Evolutionary conservation across 2,329 filamentous ascomycete genomes (phyloP).

Genomic region (Taxawa tesnikishii): DNA sequence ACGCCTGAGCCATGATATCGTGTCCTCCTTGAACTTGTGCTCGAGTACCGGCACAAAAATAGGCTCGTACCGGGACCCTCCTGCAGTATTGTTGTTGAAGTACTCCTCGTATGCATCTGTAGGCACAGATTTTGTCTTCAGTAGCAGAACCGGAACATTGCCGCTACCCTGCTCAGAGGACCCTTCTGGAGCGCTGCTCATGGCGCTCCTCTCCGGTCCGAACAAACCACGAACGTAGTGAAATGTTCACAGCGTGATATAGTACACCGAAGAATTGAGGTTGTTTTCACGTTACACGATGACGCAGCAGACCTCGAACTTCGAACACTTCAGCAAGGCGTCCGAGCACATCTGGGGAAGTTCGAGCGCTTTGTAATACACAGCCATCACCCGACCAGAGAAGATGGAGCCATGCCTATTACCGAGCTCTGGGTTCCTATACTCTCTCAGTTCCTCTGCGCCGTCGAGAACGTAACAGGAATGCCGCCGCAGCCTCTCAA

Average conservation of each 20-base stretch:
- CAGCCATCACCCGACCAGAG: constrained; percentile 1
- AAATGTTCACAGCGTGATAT: too few relatives aligned
- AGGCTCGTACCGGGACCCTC: constrained; percentile 41
- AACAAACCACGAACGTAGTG: too few relatives aligned
- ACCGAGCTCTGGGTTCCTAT: constrained; percentile 24
- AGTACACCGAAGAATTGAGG: too few relatives aligned
- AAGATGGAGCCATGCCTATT: constrained; percentile 18
- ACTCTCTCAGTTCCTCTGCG: constrained; percentile 23
- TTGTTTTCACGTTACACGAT: too few relatives aligned
- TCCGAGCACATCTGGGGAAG: constrained; percentile 11
- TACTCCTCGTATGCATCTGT: constrained; percentile 61
- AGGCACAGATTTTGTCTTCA: constrained; percentile 66
- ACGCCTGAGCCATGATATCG: constrained; percentile 40
- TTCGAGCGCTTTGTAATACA: constrained; percentile 1
- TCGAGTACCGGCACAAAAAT: constrained; percentile 66
- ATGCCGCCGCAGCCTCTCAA: constrained; percentile 23
- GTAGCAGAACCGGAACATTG: constrained; percentile 52
- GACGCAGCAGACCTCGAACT: too few relatives aligned
- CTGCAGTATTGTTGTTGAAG: constrained; percentile 37
- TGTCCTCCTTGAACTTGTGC: constrained; percentile 52
- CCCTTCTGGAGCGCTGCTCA: too few relatives aligned
- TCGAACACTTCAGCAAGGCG: too few relatives aligned
- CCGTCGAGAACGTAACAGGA: constrained; percentile 23
- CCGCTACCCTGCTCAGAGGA: too few relatives aligned
- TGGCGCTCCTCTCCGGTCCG: too few relatives aligned